These are phyloP conservation scores for Schizonepeta tenuifolia DNA, from an alignment of 257 asterid species.

Conservation along the genomic window DNA sequence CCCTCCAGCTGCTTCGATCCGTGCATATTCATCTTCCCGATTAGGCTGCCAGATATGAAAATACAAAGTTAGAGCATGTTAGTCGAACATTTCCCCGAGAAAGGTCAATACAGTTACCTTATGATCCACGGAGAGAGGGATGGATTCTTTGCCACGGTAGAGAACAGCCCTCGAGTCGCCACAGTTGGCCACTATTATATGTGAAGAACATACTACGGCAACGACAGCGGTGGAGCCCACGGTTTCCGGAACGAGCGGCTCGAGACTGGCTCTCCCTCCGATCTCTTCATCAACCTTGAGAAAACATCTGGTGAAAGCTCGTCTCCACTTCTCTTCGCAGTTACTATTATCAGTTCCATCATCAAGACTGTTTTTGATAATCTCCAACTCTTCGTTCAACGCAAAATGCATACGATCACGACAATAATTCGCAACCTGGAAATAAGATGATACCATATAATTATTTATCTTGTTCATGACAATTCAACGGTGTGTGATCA, in stretches of 20 bases:
- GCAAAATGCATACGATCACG: conserved; percentile 76
- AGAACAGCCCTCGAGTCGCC: conserved; percentile 99
- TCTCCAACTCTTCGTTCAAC: conserved; percentile 67
- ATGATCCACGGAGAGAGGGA: conserved; percentile 82
- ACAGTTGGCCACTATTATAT: conserved; percentile 85
- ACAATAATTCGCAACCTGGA: conserved; percentile 92
- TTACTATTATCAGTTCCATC: conserved; percentile 26
- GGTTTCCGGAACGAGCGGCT: conserved; percentile 84
- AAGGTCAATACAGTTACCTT: conserved; percentile 54
- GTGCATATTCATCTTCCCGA: conserved; percentile 88
- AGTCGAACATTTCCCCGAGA: neutral
- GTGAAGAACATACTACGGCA: conserved; percentile 89
- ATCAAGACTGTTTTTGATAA: conserved; percentile 36
- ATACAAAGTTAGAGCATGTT: neutral
- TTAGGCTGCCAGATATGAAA: conserved; percentile 59
- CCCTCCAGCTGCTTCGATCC: conserved; percentile 97
- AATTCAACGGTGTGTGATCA: neutral
- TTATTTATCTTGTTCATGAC: neutral
- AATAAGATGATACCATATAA: neutral
- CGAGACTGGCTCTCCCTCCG: conserved; percentile 54
- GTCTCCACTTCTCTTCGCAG: conserved; percentile 74
- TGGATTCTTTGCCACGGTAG: conserved; percentile 81
- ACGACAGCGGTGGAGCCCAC: conserved; percentile 97
- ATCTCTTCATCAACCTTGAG: conserved; percentile 86
- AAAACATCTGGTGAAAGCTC: conserved; percentile 68